Percentiles rank a stretch among this genome's conserved stretches.
phyloP scores from a whole-genome alignment of 441 rosid genomes.

The Adansonia rubrostipa region DNA sequence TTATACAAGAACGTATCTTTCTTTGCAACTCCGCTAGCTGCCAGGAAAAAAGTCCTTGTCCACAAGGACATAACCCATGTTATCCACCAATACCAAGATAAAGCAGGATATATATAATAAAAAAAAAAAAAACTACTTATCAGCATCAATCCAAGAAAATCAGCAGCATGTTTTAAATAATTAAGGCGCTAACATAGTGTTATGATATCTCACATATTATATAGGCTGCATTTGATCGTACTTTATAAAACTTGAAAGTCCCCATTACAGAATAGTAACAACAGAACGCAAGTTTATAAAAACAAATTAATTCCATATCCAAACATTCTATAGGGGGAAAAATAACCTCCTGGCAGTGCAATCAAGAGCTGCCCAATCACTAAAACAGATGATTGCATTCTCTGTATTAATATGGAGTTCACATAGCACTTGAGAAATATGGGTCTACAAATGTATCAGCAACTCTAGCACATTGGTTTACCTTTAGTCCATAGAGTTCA shows the following conservation, averaged over 20 bases:
- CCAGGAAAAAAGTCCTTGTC: slow-evolving; percentile 36
- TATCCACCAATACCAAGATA: slow-evolving; percentile 35
- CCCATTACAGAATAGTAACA: neutral
- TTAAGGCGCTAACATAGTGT: neutral
- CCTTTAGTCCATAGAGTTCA: slow-evolving; percentile 96
- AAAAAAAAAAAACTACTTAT: neutral
- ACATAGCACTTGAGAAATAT: slow-evolving; percentile 15
- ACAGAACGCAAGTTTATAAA: slow-evolving; percentile 5
- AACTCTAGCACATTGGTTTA: slow-evolving; percentile 36
- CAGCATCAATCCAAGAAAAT: slow-evolving; percentile 24
- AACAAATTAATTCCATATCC: slow-evolving; percentile 8
- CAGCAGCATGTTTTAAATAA: slow-evolving; percentile 3
- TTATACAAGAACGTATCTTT: slow-evolving; percentile 77
- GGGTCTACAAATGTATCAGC: neutral
- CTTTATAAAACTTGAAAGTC: neutral
- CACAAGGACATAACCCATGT: slow-evolving; percentile 16
- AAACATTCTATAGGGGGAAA: neutral
- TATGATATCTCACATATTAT: slow-evolving; percentile 17
- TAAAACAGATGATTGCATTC: neutral
- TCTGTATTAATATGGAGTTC: neutral
- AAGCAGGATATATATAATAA: neutral
- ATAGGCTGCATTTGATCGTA: slow-evolving; percentile 8
- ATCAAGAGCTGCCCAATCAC: neutral
- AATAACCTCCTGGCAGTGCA: neutral
- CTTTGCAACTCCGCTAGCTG: slow-evolving; percentile 87